Evolutionary conservation across 148 eudicot species (phyloP).

Genomic region (Rhododendron vialii): DNA sequence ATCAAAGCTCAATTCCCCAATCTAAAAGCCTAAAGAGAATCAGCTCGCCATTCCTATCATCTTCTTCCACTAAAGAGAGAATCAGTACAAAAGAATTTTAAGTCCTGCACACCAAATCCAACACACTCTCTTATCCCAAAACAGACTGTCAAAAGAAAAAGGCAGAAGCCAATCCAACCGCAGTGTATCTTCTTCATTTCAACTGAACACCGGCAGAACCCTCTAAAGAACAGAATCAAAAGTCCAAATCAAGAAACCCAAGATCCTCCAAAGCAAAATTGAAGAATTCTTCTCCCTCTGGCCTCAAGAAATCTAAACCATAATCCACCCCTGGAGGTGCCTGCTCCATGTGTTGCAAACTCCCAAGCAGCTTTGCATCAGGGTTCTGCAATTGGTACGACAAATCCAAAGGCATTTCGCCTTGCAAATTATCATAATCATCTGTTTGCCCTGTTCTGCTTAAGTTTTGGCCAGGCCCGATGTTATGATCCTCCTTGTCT

Average conservation of each 20-base stretch:
- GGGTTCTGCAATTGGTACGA: slow-evolving; percentile 12
- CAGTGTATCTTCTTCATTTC: background rate
- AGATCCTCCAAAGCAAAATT: slow-evolving; percentile 24
- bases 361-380: slow-evolving; percentile 7
- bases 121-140: background rate
- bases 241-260: slow-evolving; percentile 4
- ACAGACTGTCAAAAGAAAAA: background rate
- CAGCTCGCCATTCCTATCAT: background rate
- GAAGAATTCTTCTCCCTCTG: slow-evolving; percentile 44
- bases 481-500: slow-evolving; percentile 16
- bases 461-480: background rate
- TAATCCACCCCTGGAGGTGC: slow-evolving; percentile 7
- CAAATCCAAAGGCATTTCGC: slow-evolving; percentile 9
- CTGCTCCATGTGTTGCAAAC: slow-evolving; percentile 11
- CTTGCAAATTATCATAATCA: background rate
- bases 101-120: background rate
- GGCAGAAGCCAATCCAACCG: background rate
- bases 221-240: background rate
- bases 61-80: background rate
- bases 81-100: background rate
- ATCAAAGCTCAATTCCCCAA: background rate
- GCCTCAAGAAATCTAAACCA: slow-evolving; percentile 40
- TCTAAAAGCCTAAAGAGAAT: slow-evolving; percentile 12
- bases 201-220: background rate
- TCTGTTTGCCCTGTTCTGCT: slow-evolving; percentile 6